These are phyloP conservation scores for Fusarium temperatum DNA, from an alignment of 2,329 filamentous ascomycete species.

Conservation along the genomic window DNA sequence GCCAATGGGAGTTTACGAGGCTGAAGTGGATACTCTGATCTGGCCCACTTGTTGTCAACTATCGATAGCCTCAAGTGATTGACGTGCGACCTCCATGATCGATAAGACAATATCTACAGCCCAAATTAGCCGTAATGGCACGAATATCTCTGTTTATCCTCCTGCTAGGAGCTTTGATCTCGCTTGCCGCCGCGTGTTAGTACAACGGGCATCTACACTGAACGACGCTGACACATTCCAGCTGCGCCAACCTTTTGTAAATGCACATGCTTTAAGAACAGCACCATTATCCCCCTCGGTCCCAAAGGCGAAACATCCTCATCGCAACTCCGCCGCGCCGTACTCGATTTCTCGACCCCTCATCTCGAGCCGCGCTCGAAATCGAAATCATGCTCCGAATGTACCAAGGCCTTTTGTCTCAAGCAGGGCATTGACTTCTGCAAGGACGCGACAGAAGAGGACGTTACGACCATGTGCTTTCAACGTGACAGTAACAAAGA, in stretches of 20 bases:
- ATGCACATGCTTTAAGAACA: conserved; percentile 76
- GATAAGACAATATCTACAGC: conserved; percentile 5
- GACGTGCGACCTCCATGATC: conserved; percentile 25
- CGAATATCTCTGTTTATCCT: conserved; percentile 50
- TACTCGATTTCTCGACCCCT: conserved; percentile 25
- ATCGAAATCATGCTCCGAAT: conserved; percentile 65
- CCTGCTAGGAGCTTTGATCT: conserved; percentile 48
- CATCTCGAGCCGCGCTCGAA: conserved; percentile 46
- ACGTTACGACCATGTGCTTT: conserved; percentile 71
- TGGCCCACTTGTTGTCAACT: conserved; percentile 21
- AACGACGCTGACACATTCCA: conserved; percentile 46
- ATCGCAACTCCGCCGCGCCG: conserved; percentile 37
- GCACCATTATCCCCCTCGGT: conserved; percentile 71
- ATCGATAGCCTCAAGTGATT: conserved; percentile 35
- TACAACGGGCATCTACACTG: background rate
- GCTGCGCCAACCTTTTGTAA: conserved; percentile 73
- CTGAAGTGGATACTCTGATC: conserved; percentile 17
- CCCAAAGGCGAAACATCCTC: conserved; percentile 48
- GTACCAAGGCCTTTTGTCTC: conserved; percentile 72
- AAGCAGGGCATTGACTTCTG: conserved; percentile 69
- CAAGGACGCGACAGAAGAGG: conserved; percentile 67
- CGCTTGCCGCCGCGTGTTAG: conserved; percentile 56
- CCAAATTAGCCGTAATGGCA: conserved; percentile 47
- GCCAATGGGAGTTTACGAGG: conserved; percentile 42
- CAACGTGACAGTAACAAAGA: conserved; percentile 74